Evolutionary conservation across 805 yeast genomes (phyloP).

Genomic region (Clavispora asparagi): DNA sequence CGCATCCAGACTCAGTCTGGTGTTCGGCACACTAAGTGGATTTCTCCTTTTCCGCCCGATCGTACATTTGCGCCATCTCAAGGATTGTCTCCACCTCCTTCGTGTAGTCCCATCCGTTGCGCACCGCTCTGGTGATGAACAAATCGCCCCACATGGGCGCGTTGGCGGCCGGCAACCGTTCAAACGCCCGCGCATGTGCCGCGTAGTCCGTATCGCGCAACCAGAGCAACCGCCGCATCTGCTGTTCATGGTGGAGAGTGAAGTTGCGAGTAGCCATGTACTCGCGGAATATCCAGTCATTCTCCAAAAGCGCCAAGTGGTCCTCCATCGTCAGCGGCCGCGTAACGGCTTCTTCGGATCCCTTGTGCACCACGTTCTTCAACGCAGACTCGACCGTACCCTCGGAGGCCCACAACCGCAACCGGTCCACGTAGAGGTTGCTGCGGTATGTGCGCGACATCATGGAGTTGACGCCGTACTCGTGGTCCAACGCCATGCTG

Average conservation of each 20-base stretch:
- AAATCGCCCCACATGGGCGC: conserved; percentile 24
- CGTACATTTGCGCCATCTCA: conserved; percentile 6
- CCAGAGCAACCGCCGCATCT: conserved; percentile 15
- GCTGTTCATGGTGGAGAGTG: conserved; percentile 26
- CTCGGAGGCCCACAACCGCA: conserved; percentile 13
- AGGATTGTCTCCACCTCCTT: conserved; percentile 12
- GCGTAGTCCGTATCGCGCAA: neutral
- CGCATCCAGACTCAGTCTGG: too few species aligned
- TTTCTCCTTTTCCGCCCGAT: neutral
- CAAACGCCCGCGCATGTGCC: neutral
- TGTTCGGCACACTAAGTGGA: too few species aligned
- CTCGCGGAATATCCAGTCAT: conserved; percentile 22
- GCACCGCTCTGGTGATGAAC: conserved; percentile 18
- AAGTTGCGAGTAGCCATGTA: conserved; percentile 17
- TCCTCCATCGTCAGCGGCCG: conserved; percentile 17
- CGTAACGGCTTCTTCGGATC: conserved; percentile 9
- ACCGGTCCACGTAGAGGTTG: conserved; percentile 4
- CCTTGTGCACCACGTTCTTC: neutral
- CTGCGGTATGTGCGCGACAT: conserved; percentile 1
- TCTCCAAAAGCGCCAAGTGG: conserved; percentile 21
- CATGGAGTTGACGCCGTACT: conserved; percentile 18
- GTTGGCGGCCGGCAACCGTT: conserved; percentile 1
- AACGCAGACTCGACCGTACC: conserved; percentile 8
- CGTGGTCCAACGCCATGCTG: conserved; percentile 19
- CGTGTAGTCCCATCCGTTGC: conserved; percentile 20